A percentile compares a stretch with the other conserved stretches of the same genome.
Conservation (phyloP, 179 eudicot species). For the Corrigiola litoralis region DNA sequence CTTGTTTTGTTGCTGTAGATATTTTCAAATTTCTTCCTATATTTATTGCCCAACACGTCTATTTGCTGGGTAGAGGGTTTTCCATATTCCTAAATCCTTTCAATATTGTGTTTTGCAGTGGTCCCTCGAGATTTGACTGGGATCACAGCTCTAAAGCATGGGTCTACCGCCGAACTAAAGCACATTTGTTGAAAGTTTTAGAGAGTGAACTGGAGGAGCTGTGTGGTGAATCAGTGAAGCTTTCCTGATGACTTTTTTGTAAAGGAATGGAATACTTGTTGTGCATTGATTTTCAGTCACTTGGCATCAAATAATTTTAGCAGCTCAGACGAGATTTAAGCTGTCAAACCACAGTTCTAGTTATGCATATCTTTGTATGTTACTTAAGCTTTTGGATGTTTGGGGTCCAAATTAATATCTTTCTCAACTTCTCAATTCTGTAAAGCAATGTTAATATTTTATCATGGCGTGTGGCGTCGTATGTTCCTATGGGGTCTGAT, state of each 20-base stretch:
- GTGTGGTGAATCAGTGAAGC: slow-evolving; percentile 53
- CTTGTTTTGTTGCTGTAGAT: no score
- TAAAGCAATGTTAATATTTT: no score
- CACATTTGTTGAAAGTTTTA: slow-evolving; percentile 34
- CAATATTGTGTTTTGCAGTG: slow-evolving; percentile 22
- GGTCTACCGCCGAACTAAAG: slow-evolving; percentile 43
- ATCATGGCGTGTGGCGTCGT: no score
- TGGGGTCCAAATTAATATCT: background rate
- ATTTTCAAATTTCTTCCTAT: no score
- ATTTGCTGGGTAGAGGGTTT: no score
- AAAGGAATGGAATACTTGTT: background rate
- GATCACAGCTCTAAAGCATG: slow-evolving; percentile 27
- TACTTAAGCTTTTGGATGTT: background rate
- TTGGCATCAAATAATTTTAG: slow-evolving; percentile 2
- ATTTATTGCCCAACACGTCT: no score
- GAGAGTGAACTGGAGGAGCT: slow-evolving; percentile 64
- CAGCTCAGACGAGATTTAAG: background rate
- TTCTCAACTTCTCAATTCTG: no score
- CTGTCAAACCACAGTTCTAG: background rate
- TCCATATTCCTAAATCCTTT: background rate
- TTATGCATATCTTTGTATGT: background rate
- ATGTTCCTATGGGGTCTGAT: no score
- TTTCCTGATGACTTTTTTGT: slow-evolving; percentile 33
- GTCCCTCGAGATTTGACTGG: slow-evolving; percentile 48
- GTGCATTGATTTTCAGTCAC: background rate